A percentile compares a stretch with the other conserved stretches of the same genome.
These are phyloP conservation scores for Zea mays DNA, from an alignment of 176 grass and related monocot genomes.

Conservation along the genomic window DNA sequence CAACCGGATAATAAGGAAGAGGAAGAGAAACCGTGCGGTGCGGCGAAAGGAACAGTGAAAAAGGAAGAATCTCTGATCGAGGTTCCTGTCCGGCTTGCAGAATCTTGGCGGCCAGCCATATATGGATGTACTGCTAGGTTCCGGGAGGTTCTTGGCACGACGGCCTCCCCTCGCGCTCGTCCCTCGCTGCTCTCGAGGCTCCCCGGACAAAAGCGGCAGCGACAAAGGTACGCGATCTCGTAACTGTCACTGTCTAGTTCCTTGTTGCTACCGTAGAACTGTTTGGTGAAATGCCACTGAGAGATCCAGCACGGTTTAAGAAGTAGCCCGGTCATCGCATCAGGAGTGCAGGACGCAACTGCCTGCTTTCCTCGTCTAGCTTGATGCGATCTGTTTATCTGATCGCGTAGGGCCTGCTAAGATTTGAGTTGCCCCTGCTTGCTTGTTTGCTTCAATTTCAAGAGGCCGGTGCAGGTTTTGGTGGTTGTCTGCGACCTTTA, in stretches of 20 bases:
- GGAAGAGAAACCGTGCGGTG: not conserved
- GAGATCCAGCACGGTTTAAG: not conserved
- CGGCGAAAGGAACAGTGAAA: conserved; percentile 20
- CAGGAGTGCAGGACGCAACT: not conserved
- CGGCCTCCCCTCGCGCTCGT: conserved; percentile 42
- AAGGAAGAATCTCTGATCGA: not conserved
- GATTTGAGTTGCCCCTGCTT: not conserved
- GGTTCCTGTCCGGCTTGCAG: not conserved
- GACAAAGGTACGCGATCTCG: conserved; percentile 52
- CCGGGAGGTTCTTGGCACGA: conserved; percentile 55
- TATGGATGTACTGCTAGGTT: conserved; percentile 22
- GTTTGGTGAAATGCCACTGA: conserved; percentile 36
- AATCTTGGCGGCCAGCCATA: not conserved
- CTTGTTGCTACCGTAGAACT: not conserved
- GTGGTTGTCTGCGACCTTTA: not conserved
- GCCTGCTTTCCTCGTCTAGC: conserved; percentile 6
- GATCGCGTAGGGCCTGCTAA: conserved; percentile 1
- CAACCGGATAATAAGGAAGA: not conserved
- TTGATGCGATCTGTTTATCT: not conserved
- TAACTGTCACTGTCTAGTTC: not conserved
- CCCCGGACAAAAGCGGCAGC: conserved; percentile 56
- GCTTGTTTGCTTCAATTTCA: not conserved
- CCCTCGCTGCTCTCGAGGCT: conserved; percentile 70
- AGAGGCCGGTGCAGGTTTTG: not conserved
- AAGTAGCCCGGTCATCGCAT: not conserved